Evolutionary conservation across 2,329 filamentous ascomycete species (phyloP), one percentile per base, ranked within the genome.

Genomic region (Hawksworthiomyces lignivorus): DNA sequence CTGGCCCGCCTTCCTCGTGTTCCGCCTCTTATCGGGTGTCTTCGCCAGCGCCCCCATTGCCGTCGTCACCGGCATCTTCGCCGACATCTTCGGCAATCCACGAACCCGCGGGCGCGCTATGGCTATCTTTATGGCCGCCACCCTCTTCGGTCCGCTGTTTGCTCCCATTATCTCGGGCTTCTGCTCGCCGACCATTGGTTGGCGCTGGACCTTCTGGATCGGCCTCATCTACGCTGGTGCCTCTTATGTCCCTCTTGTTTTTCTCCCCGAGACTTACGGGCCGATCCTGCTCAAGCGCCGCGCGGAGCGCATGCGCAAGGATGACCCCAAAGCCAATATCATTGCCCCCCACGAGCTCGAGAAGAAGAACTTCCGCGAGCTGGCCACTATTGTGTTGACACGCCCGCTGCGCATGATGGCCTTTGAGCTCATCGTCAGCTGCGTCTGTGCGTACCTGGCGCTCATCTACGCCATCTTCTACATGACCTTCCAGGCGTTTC

Each of bases 401-500:
- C 67, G 85, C 1, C 85, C 86, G 0, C 59, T 88, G 6, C 71
- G 80, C 20, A 90, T 90, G 85, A 66, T 83, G 24, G 33, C 74
- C 38, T 80, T 73, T 32, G 86, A 92, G 55, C 79, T 82, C 36
- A 83, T 90, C 37, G 83, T 90, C 7, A 68, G 80, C 19, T 81
- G 78, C 36, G 77, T 74, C 1, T 87, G 80, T 57, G 56, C 76
- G 54, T 89, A 87, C 58, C 67, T 88, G 10, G 78, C 84, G 26
- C 67, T 89, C 21, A 72, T 79, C 26, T 89, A 87, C 55, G 73
- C 67, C 36, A 73, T 75, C 50, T 75, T 75, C 54, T 75, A 76
- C 67, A 84, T 89, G 62, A 87, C 79, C 55, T 87, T 90, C 52
- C 78, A 87, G 57, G 81, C 82, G 3, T 89, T 82, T 56, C 80